phyloP scores from a whole-genome alignment of 2,329 filamentous ascomycete genomes.

The Aspergillus flavus region DNA sequence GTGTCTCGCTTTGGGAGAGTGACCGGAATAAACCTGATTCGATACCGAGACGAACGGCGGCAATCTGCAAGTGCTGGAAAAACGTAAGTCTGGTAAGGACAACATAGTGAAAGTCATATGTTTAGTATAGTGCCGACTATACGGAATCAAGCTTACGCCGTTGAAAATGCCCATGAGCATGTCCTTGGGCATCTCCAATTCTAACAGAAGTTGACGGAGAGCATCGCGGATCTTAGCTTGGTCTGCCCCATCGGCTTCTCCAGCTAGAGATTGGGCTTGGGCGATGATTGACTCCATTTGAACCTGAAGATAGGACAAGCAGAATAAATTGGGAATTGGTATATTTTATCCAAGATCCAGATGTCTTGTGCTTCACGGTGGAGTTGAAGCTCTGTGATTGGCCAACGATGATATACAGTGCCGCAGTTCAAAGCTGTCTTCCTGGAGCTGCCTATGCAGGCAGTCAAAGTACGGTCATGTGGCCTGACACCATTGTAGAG shows the following conservation, averaged over 20 bases:
- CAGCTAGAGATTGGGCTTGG: conserved; percentile 19
- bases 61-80: conserved; percentile 11
- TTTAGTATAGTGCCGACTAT: neutral
- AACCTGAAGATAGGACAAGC: neutral
- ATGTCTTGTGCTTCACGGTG: neutral
- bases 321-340: too few relatives aligned
- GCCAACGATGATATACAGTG: neutral
- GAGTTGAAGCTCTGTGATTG: neutral
- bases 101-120: neutral
- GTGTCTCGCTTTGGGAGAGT: neutral
- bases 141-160: neutral
- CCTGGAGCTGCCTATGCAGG: too few relatives aligned
- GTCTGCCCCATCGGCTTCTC: conserved; percentile 21
- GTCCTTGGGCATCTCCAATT: conserved; percentile 4
- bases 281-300: neutral
- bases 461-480: too few relatives aligned
- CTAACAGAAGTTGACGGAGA: conserved; percentile 9
- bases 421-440: too few relatives aligned
- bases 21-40: conserved; percentile 21
- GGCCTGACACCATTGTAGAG: too few relatives aligned
- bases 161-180: conserved; percentile 1
- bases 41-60: neutral
- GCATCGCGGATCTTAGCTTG: conserved; percentile 20
- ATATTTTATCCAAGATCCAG: neutral
- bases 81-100: neutral